Evolutionary conservation across 768 basidiomycete genomes (phyloP).

Genomic region (button mushroom (Agaricus bisporus)): DNA sequence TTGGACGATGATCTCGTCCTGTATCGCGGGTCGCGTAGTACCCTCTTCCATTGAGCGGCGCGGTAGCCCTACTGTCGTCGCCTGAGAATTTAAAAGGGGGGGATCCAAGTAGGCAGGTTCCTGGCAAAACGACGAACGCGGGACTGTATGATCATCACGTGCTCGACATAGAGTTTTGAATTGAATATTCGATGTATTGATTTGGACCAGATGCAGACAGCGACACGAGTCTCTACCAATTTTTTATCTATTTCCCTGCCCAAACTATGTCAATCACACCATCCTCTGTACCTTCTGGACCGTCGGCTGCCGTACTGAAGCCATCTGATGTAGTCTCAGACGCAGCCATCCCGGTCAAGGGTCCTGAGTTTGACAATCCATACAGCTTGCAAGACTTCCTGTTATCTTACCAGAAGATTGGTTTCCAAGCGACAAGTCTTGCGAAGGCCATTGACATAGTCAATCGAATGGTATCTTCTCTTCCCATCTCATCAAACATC

Average conservation of each 20-base stretch:
- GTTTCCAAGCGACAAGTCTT: constrained; percentile 95
- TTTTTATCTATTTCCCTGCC: constrained; percentile 18
- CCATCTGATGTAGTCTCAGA: constrained; percentile 67
- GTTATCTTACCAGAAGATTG: constrained; percentile 79
- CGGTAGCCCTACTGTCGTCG: background rate
- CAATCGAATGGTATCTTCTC: constrained; percentile 74
- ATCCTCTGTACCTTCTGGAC: constrained; percentile 35
- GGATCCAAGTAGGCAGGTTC: background rate
- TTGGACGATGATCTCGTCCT: background rate
- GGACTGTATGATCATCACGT: constrained; percentile 6
- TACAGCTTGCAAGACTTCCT: constrained; percentile 66
- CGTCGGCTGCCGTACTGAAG: constrained; percentile 73
- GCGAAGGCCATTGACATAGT: constrained; percentile 86
- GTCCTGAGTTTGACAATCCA: constrained; percentile 79
- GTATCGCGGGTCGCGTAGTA: background rate
- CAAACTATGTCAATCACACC: background rate
- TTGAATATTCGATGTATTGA: background rate
- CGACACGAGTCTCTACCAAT: background rate
- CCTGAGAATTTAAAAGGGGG: background rate
- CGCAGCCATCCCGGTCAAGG: constrained; percentile 66
- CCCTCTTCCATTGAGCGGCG: constrained; percentile 5
- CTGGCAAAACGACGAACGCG: background rate
- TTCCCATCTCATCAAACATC: background rate
- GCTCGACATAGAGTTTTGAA: background rate
- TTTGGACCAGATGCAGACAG: background rate